Base-by-base conservation (phyloP, 2,329 filamentous ascomycete species). In the Zopfia rhizophila region DNA sequence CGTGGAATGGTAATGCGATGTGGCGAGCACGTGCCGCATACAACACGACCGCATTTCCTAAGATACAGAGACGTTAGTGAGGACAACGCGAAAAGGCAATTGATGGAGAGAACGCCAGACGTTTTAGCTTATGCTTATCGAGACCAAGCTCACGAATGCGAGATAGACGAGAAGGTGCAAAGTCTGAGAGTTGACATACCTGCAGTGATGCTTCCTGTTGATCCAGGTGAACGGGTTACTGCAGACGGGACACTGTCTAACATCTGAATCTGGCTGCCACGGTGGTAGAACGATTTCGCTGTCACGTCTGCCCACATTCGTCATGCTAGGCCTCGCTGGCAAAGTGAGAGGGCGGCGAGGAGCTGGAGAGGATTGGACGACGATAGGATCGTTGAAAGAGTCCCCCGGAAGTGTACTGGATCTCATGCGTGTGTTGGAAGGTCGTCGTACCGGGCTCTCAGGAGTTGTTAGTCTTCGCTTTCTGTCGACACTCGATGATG, bases 1-100 rank as follows among this genome's bases (percentile, higher is more conserved):
- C 92, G 84, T 1, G 93, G 93, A 53, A 97, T 97, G 3, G 90
- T 96, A 66, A 97, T 97, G 51, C 91, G 85, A 71, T 97, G 93
- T 3, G 93, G 93, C 3, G 93, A 97, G 75, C 93, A 97, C 14
- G 85, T 80, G 46, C 87, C 86, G 72, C 93, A 97, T 17, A 97
- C 93, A 7, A 97, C 92, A 51, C 91, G 81, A 32, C 93, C 93
- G 68, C 93, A 97, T 82, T 96, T 97, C 58, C 87, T 89, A 40
- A 11, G 19, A n/a, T 18, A 19, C 16, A 43, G 27, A 18, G 31
- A 45, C 7, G 23, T 31, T 31, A 37, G 36, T 10, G 40, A 22
- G 12, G 21, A 17, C n/a, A 18, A n/a, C 17, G 17, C 25, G 19
- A 39, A 17, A 22, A 35, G 35, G 10, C 13, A 16, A n/a, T 16